Evolutionary conservation across 306 rosid genomes (phyloP).

Genomic region (Pyrus betulifolia): DNA sequence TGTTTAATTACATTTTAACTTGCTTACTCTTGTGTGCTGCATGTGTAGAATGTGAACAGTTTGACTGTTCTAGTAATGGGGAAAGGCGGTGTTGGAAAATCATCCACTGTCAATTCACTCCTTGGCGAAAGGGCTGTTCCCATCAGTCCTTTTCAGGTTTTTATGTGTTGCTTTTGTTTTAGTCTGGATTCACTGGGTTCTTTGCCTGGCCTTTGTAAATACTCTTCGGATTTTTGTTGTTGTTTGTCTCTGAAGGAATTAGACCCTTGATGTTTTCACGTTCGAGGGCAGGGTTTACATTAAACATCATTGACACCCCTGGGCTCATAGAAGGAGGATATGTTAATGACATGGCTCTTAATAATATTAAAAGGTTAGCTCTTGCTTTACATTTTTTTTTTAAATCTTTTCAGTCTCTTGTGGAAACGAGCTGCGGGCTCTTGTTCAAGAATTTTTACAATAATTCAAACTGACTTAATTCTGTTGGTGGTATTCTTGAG

Average conservation of each 20-base stretch:
- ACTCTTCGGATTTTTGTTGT: background rate
- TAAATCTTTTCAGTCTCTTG: background rate
- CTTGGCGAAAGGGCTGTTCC: slow-evolving; percentile 83
- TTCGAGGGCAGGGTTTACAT: slow-evolving; percentile 74
- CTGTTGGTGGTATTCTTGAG: slow-evolving; percentile 16
- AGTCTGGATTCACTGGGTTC: background rate
- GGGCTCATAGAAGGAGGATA: slow-evolving; percentile 98
- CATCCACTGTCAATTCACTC: slow-evolving; percentile 88
- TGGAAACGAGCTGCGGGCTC: background rate
- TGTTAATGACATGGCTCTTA: slow-evolving; percentile 69
- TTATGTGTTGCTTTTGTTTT: background rate
- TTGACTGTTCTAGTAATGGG: slow-evolving; percentile 97
- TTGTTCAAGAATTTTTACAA: background rate
- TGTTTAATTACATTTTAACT: background rate
- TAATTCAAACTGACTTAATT: background rate
- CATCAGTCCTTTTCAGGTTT: slow-evolving; percentile 90
- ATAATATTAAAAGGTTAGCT: slow-evolving; percentile 62
- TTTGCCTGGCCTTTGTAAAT: background rate
- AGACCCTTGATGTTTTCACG: slow-evolving; percentile 88
- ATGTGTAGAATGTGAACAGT: slow-evolving; percentile 65
- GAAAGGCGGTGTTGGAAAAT: slow-evolving; percentile 94
- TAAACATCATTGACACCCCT: slow-evolving; percentile 92
- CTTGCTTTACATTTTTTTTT: background rate
- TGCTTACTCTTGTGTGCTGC: background rate
- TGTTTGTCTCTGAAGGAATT: slow-evolving; percentile 52